phyloP scores from a whole-genome alignment of 139 green algal species.

The Picochlorum sp. region DNA sequence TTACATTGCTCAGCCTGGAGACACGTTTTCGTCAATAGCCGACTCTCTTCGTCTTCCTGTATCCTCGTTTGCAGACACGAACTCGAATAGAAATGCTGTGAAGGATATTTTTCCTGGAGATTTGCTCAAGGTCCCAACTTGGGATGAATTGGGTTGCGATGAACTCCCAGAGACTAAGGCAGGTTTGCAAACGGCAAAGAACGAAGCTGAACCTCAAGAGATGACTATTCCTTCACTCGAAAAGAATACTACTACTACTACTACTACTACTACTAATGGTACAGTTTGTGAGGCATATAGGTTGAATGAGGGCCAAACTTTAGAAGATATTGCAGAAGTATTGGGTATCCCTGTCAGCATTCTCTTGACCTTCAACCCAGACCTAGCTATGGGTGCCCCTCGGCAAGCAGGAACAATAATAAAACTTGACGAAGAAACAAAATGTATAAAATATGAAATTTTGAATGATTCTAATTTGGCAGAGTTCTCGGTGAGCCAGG shows the following conservation, averaged over 20 bases:
- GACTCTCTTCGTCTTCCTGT: neutral
- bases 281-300: neutral
- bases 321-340: neutral
- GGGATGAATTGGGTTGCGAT: neutral
- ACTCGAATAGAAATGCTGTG: neutral
- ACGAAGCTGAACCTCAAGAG: neutral
- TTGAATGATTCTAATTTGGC: neutral
- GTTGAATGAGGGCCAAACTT: neutral
- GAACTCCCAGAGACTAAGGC: neutral
- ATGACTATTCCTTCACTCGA: too few relatives aligned
- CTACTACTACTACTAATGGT: neutral
- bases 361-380: neutral
- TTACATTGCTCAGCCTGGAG: constrained; percentile 1
- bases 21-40: neutral
- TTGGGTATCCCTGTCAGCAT: neutral
- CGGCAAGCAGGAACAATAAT: neutral
- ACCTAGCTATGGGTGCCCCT: neutral
- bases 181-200: neutral
- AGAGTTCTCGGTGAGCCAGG: neutral
- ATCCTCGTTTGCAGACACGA: neutral
- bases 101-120: neutral
- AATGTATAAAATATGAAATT: neutral
- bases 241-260: too few relatives aligned
- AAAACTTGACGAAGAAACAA: neutral
- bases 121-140: neutral